Percentiles rank a stretch among this genome's conserved stretches.
Conservation (phyloP, 805 yeast species). For the Cyberlindnera lachancei region DNA sequence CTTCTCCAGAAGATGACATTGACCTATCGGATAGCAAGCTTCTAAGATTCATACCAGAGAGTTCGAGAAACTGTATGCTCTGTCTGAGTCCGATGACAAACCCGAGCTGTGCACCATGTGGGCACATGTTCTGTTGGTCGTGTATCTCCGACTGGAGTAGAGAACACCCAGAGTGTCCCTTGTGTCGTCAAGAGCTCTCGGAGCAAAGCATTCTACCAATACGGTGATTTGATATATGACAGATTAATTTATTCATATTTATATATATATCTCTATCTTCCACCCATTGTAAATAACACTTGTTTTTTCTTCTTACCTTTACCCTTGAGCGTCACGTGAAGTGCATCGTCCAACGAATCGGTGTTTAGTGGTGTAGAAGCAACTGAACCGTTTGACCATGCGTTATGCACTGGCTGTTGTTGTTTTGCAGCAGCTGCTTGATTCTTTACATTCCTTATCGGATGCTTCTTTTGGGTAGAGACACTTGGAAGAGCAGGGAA, state of each 20-base stretch:
- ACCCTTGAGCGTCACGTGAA: conserved; percentile 15
- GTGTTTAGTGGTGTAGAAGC: no score
- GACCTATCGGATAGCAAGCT: conserved; percentile 49
- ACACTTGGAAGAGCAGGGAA: conserved; percentile 47
- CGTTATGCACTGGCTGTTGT: no score
- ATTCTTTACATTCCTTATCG: no score
- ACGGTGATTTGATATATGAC: conserved; percentile 5
- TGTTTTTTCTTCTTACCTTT: conserved; percentile 46
- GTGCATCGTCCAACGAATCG: conserved; percentile 13
- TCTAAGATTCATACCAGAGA: conserved; percentile 62
- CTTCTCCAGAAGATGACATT: conserved; percentile 19
- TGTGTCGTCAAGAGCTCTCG: conserved; percentile 68
- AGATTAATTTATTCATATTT: not conserved
- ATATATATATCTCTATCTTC: conserved; percentile 17
- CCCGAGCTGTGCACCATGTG: conserved; percentile 86
- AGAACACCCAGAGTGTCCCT: conserved; percentile 83
- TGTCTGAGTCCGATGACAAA: conserved; percentile 74
- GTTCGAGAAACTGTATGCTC: conserved; percentile 72
- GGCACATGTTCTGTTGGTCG: conserved; percentile 89
- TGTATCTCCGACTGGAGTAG: conserved; percentile 87
- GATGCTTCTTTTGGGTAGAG: no score
- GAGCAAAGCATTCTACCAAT: conserved; percentile 22
- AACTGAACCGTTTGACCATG: no score
- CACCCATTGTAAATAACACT: conserved; percentile 44
- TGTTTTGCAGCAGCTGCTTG: no score